phyloP scores from a whole-genome alignment of 2,329 filamentous ascomycete genomes.

The Thermoascus crustaceus region DNA sequence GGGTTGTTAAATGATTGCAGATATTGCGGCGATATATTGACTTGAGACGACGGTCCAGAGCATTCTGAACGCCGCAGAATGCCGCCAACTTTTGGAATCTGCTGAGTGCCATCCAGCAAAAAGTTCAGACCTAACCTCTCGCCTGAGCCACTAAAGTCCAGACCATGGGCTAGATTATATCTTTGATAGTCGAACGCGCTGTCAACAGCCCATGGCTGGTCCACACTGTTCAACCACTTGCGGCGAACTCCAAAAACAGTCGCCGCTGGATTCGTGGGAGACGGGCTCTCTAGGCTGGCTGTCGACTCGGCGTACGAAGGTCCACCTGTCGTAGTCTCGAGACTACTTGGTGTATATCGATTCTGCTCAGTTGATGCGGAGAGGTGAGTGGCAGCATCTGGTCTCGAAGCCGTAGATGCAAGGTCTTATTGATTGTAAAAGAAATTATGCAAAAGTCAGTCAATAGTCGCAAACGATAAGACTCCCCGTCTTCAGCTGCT shows the following conservation, averaged over 20 bases:
- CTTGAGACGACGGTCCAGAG: constrained; percentile 15
- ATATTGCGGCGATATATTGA: constrained; percentile 15
- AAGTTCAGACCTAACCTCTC: constrained; percentile 68
- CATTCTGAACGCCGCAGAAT: constrained; percentile 23
- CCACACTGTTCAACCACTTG: constrained; percentile 14
- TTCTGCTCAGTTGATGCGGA: constrained; percentile 16
- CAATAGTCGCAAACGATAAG: too few relatives aligned
- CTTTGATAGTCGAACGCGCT: constrained; percentile 36
- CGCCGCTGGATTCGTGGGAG: constrained; percentile 22
- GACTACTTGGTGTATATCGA: constrained; percentile 14
- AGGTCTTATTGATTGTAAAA: too few relatives aligned
- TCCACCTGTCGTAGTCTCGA: constrained; percentile 14
- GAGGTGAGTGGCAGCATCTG: too few relatives aligned
- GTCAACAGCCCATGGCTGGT: constrained; percentile 24
- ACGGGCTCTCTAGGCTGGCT: constrained; percentile 21
- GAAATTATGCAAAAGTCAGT: constrained; percentile 1
- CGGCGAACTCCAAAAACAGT: constrained; percentile 16
- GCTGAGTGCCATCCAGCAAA: constrained; percentile 55
- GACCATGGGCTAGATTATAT: constrained; percentile 41
- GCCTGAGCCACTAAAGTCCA: constrained; percentile 49
- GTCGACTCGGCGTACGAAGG: constrained; percentile 21
- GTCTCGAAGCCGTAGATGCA: too few relatives aligned
- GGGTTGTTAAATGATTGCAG: constrained; percentile 16
- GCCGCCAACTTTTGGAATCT: constrained; percentile 46
- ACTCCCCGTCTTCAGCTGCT: too few relatives aligned